Conservation (phyloP, 495 filamentous ascomycete genomes). For the Podospora anserina region DNA sequence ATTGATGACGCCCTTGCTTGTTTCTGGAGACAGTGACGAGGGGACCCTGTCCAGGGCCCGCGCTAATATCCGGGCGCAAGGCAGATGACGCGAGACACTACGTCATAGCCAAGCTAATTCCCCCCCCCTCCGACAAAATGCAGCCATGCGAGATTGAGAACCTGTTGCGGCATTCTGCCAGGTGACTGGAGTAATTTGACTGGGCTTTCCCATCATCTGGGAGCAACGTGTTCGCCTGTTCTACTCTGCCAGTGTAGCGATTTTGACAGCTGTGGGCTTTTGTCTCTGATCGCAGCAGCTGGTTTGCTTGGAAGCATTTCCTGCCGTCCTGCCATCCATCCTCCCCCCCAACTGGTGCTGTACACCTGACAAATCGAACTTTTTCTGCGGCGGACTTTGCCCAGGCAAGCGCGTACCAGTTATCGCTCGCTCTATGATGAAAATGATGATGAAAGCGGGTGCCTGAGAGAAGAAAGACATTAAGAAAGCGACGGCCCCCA, state of each 20-base stretch:
- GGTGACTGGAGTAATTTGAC: neutral
- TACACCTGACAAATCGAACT: neutral
- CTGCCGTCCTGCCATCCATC: neutral
- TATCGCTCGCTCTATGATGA: conserved; percentile 28
- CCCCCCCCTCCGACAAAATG: conserved; percentile 7
- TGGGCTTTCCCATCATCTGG: neutral
- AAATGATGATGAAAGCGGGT: conserved; percentile 36
- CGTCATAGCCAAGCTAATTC: conserved; percentile 18
- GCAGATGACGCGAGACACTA: conserved; percentile 22
- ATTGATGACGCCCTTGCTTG: neutral
- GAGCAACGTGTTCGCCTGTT: neutral
- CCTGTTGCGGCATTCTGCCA: conserved; percentile 8
- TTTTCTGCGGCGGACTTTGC: neutral
- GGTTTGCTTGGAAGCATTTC: too few relatives aligned
- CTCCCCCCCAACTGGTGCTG: neutral
- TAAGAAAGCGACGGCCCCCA: conserved; percentile 17
- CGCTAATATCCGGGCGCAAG: conserved; percentile 16
- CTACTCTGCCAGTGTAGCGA: neutral
- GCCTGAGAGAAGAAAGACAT: conserved; percentile 21
- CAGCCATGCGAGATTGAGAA: conserved; percentile 8
- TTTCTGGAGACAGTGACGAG: neutral
- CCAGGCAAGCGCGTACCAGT: conserved; percentile 7
- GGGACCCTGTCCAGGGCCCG: conserved; percentile 4
- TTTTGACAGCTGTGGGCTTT: neutral
- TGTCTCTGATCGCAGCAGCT: neutral